Conservation (phyloP, 2,329 filamentous ascomycete genomes). For the Pyrenophora teres region DNA sequence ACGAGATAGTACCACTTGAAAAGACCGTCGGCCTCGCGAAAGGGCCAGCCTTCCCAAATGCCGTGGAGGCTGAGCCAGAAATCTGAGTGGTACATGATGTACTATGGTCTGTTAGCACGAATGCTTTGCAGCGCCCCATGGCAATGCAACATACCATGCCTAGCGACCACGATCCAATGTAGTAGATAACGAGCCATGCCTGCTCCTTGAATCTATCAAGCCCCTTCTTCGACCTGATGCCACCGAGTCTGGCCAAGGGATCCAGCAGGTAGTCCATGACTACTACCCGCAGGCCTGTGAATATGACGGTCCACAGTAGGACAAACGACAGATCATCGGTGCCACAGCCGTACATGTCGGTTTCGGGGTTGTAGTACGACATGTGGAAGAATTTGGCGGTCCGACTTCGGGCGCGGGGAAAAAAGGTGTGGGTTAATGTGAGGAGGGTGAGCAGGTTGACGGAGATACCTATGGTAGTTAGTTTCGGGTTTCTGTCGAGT, state of each 20-base stretch:
- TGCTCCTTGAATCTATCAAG: constrained; percentile 89
- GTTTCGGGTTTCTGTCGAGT: neutral
- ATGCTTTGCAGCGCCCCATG: neutral
- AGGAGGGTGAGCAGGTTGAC: constrained; percentile 85
- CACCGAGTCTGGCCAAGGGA: constrained; percentile 73
- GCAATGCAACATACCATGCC: constrained; percentile 67
- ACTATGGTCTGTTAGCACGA: constrained; percentile 57
- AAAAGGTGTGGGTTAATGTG: constrained; percentile 78
- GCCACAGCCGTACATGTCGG: constrained; percentile 75
- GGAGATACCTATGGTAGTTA: constrained; percentile 67
- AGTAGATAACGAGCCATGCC: constrained; percentile 87
- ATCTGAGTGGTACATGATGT: constrained; percentile 75
- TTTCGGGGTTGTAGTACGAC: constrained; percentile 75
- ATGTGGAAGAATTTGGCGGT: constrained; percentile 89
- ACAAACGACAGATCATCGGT: constrained; percentile 80
- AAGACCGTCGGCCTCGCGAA: constrained; percentile 71
- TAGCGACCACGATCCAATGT: constrained; percentile 77
- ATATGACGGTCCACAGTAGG: constrained; percentile 76
- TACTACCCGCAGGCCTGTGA: constrained; percentile 83
- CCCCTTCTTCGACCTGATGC: constrained; percentile 76
- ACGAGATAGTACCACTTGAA: constrained; percentile 90
- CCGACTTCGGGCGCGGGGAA: constrained; percentile 76
- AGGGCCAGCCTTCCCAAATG: constrained; percentile 85
- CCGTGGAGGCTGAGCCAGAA: constrained; percentile 78
- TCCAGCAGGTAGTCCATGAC: constrained; percentile 86